A percentile compares a stretch with the other conserved stretches of the same genome.
Evolutionary conservation across 2,329 filamentous ascomycete species (phyloP).

Genomic region (Ascochyta viciae-villosae): DNA sequence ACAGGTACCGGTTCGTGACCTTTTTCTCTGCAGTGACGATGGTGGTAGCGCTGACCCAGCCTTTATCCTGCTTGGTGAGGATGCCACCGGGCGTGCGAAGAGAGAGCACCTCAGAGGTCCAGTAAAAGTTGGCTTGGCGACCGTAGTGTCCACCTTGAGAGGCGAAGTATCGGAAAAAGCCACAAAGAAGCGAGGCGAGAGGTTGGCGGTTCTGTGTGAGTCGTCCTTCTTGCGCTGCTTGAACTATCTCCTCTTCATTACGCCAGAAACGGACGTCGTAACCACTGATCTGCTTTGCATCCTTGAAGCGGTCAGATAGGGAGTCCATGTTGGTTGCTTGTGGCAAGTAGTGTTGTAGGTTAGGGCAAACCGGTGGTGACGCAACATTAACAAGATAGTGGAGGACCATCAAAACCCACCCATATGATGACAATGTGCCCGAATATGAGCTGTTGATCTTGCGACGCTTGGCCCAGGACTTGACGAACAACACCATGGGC

Average conservation of each 20-base stretch:
- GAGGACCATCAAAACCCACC: constrained; percentile 89
- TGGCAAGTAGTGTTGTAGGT: constrained; percentile 69
- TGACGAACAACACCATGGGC: constrained; percentile 83
- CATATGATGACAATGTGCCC: constrained; percentile 87
- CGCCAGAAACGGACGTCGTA: constrained; percentile 79
- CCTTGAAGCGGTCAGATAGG: constrained; percentile 49
- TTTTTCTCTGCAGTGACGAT: constrained; percentile 69
- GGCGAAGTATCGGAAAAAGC: constrained; percentile 89
- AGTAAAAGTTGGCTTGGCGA: constrained; percentile 71
- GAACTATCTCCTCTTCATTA: constrained; percentile 72
- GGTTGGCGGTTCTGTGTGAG: constrained; percentile 74
- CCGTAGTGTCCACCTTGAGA: constrained; percentile 49
- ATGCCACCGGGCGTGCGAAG: constrained; percentile 75
- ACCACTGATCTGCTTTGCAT: constrained; percentile 63
- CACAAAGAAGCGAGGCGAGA: constrained; percentile 74
- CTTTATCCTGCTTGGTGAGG: constrained; percentile 76
- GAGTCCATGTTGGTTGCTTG: constrained; percentile 20
- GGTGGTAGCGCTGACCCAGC: constrained; percentile 85
- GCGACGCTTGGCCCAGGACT: constrained; percentile 86
- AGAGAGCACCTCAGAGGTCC: constrained; percentile 80
- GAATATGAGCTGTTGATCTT: constrained; percentile 87
- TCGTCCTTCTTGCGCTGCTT: constrained; percentile 63
- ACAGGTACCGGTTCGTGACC: constrained; percentile 79
- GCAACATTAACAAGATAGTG: constrained; percentile 88
- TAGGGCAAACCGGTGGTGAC: constrained; percentile 81